Percentiles rank a stretch among this genome's conserved stretches.
phyloP scores from a whole-genome alignment of 1,284 basidiomycete species.

The Ganoderma leucocontextum region DNA sequence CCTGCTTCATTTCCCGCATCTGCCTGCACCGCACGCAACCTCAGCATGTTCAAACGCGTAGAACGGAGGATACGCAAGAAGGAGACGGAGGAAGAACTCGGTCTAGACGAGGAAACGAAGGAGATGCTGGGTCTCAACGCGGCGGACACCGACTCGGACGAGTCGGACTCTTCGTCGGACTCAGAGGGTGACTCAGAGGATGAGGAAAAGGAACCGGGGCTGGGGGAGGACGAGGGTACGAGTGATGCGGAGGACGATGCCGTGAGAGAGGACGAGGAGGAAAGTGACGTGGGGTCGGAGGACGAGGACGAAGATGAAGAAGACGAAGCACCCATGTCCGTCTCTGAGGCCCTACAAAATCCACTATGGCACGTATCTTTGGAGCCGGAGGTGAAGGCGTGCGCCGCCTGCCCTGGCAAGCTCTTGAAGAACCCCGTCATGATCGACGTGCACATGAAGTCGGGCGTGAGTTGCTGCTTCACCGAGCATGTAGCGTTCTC shows the following conservation, averaged over 20 bases:
- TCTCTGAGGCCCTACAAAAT: conserved; percentile 66
- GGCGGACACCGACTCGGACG: conserved; percentile 78
- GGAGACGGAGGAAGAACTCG: conserved; percentile 74
- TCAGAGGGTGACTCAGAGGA: conserved; percentile 34
- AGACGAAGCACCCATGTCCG: conserved; percentile 55
- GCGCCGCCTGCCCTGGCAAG: conserved; percentile 81
- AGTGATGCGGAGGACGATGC: conserved; percentile 39
- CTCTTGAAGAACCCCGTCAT: conserved; percentile 71
- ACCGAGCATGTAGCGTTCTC: neutral
- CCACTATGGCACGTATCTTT: conserved; percentile 70
- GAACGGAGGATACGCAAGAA: conserved; percentile 72
- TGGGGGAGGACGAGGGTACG: conserved; percentile 34
- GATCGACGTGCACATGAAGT: conserved; percentile 67
- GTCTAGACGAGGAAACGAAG: conserved; percentile 74
- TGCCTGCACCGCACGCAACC: neutral
- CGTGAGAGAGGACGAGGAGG: conserved; percentile 39
- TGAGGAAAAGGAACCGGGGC: conserved; percentile 24
- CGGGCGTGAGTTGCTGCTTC: conserved; percentile 63
- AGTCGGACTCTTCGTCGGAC: conserved; percentile 59
- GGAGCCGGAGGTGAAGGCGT: conserved; percentile 62
- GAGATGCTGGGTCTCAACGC: conserved; percentile 77
- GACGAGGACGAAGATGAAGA: conserved; percentile 42
- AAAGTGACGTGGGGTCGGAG: conserved; percentile 41
- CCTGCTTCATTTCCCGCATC: neutral
- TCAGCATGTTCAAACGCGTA: conserved; percentile 83